These are phyloP conservation scores for Fusarium buxicola DNA, from an alignment of 2,329 filamentous ascomycete genomes.

Conservation along the genomic window DNA sequence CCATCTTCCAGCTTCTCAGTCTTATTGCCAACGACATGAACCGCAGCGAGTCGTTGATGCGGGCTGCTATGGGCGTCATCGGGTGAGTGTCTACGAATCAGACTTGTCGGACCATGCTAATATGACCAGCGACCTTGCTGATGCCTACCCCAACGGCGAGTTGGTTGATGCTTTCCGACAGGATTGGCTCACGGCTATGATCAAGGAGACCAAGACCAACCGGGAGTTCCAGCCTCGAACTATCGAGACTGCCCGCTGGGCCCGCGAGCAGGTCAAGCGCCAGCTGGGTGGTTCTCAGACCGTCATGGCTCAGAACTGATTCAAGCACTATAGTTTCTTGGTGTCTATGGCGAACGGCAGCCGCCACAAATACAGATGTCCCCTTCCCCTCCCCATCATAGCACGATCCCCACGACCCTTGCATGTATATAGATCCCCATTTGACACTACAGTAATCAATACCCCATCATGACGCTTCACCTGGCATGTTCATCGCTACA, in stretches of 20 bases:
- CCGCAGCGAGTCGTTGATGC: slow-evolving; percentile 90
- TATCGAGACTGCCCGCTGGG: slow-evolving; percentile 95
- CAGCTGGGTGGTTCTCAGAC: slow-evolving; percentile 71
- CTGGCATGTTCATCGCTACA: slow-evolving; percentile 42
- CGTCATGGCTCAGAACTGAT: slow-evolving; percentile 64
- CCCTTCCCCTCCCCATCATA: slow-evolving; percentile 45
- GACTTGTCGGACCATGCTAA: slow-evolving; percentile 23
- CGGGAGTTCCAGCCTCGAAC: slow-evolving; percentile 87
- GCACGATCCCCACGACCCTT: slow-evolving; percentile 54
- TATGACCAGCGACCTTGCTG: slow-evolving; percentile 81
- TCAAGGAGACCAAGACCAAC: slow-evolving; percentile 91
- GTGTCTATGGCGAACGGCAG: slow-evolving; percentile 6
- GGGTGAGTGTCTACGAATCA: slow-evolving; percentile 70
- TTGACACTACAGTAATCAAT: slow-evolving; percentile 55
- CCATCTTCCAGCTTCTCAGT: slow-evolving; percentile 89
- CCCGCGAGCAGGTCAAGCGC: slow-evolving; percentile 95
- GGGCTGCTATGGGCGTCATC: slow-evolving; percentile 97
- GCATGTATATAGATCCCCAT: slow-evolving; percentile 54
- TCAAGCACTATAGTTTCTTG: neutral
- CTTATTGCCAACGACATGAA: slow-evolving; percentile 84
- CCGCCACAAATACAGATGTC: slow-evolving; percentile 26
- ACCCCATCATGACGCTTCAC: slow-evolving; percentile 52
- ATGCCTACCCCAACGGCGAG: slow-evolving; percentile 92
- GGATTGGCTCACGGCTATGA: slow-evolving; percentile 89
- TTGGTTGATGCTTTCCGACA: slow-evolving; percentile 86